Evolutionary conservation across 2,329 filamentous ascomycete genomes (phyloP).

Genomic region (Biscogniauxia sp.): DNA sequence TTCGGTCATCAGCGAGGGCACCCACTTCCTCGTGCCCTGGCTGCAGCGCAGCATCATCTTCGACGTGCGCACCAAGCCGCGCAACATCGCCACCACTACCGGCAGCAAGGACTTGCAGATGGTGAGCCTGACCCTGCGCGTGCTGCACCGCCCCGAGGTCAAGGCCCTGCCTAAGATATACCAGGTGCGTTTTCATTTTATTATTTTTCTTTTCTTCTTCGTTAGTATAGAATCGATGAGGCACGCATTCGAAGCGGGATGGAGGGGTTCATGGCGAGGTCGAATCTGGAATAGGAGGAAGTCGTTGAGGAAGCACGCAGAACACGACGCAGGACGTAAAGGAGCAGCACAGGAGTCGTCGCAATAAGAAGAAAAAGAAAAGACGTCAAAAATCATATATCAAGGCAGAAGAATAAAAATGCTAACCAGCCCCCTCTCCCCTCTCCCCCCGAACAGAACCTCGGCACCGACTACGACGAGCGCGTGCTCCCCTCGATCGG

Average conservation of each 20-base stretch:
- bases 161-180: conserved; percentile 94
- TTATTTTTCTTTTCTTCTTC: too few relatives aligned
- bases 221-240: too few relatives aligned
- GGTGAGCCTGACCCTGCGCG: conserved; percentile 96
- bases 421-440: not conserved
- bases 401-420: not conserved
- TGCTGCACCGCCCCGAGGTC: conserved; percentile 92
- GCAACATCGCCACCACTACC: conserved; percentile 96
- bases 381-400: not conserved
- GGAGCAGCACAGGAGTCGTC: too few relatives aligned
- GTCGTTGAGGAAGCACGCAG: too few relatives aligned
- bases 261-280: too few relatives aligned
- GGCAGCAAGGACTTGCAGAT: conserved; percentile 99
- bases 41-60: conserved; percentile 92
- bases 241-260: too few relatives aligned
- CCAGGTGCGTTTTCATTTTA: conserved; percentile 62
- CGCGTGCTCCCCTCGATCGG: conserved; percentile 96
- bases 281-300: too few relatives aligned
- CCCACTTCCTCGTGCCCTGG: conserved; percentile 95
- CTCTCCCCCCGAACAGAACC: conserved; percentile 60
- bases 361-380: too few relatives aligned
- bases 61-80: conserved; percentile 94
- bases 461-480: conserved; percentile 98
- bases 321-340: too few relatives aligned
- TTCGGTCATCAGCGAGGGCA: conserved; percentile 88